Evolutionary conservation across 2,329 filamentous ascomycete genomes (phyloP).

Genomic region (Ploettnerulaceae sp.): DNA sequence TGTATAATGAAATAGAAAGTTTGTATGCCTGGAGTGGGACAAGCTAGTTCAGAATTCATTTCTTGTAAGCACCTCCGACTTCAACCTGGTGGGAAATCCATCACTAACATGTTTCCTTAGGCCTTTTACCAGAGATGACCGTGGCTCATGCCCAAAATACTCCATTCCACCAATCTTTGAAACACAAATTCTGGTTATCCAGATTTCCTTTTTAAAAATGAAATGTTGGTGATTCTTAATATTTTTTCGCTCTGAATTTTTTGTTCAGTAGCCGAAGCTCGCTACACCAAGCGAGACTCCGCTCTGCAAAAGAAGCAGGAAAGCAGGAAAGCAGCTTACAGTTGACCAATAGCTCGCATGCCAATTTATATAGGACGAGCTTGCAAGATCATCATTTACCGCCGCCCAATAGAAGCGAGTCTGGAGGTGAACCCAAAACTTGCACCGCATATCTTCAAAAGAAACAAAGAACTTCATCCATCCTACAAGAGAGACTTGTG

Average conservation of each 20-base stretch:
- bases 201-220: no score
- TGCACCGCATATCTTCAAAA: no score
- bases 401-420: background rate
- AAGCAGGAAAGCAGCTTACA: background rate
- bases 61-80: conserved; percentile 27
- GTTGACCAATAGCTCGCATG: conserved; percentile 1
- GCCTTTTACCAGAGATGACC: conserved; percentile 38
- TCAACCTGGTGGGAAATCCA: background rate
- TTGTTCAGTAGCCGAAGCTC: conserved; percentile 7
- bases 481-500: no score
- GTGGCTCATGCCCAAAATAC: conserved; percentile 44
- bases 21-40: conserved; percentile 31
- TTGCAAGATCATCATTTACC: background rate
- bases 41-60: conserved; percentile 37
- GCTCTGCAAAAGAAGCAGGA: background rate
- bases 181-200: conserved; percentile 32
- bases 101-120: conserved; percentile 17
- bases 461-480: background rate
- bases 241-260: conserved; percentile 12
- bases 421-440: background rate
- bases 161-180: conserved; percentile 51
- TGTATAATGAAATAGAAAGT: conserved; percentile 14
- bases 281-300: background rate
- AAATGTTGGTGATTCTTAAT: no score
- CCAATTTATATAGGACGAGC: background rate